Evolutionary conservation across 1,284 basidiomycete genomes (phyloP).

Genomic region (Athelia sp.): DNA sequence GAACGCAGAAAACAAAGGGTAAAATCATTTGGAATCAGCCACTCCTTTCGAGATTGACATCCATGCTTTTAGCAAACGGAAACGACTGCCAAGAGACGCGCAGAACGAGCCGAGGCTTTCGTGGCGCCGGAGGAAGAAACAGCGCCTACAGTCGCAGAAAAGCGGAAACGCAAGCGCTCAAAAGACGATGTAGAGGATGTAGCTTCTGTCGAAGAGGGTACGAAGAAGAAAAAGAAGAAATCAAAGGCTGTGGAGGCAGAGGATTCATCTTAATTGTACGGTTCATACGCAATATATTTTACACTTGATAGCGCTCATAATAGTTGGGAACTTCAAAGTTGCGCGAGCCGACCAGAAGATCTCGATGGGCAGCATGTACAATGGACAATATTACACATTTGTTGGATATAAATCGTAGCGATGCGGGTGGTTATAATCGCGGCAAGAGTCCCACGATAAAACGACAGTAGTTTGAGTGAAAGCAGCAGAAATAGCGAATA

Average conservation of each 20-base stretch:
- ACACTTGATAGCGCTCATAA: too few relatives aligned
- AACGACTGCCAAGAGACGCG: constrained; percentile 59
- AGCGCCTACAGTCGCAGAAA: constrained; percentile 74
- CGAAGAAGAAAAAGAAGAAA: constrained; percentile 29
- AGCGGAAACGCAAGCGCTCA: constrained; percentile 50
- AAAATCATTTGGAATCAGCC: constrained; percentile 1
- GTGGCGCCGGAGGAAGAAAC: constrained; percentile 75
- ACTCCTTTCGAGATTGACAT: too few relatives aligned
- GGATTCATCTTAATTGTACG: not conserved
- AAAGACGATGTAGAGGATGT: constrained; percentile 11
- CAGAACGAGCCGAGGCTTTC: constrained; percentile 79
- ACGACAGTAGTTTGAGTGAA: too few relatives aligned
- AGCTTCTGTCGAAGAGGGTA: constrained; percentile 12
- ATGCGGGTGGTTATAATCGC: too few relatives aligned
- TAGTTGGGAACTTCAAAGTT: too few relatives aligned
- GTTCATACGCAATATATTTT: too few relatives aligned
- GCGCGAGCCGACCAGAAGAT: too few relatives aligned
- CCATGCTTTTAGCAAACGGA: constrained; percentile 61
- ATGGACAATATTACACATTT: too few relatives aligned
- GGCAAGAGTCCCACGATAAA: too few relatives aligned
- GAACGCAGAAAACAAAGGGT: constrained; percentile 70
- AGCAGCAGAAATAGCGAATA: too few relatives aligned
- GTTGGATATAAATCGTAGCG: too few relatives aligned
- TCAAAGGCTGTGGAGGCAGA: constrained; percentile 9
- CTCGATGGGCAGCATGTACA: too few relatives aligned